phyloP scores from a whole-genome alignment of 768 basidiomycete species.

The Agaricus blazei region DNA sequence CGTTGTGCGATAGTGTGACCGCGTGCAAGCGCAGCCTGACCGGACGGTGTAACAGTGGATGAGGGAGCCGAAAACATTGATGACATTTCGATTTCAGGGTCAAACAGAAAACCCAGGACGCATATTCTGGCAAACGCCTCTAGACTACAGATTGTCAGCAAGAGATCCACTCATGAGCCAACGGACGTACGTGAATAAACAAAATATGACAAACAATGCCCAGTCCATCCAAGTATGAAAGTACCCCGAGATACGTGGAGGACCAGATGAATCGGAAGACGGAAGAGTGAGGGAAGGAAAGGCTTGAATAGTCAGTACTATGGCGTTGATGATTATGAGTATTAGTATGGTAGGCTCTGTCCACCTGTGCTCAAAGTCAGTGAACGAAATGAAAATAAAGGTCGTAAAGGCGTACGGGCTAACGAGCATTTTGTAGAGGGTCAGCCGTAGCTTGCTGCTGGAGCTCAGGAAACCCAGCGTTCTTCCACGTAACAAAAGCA shows the following conservation, averaged over 20 bases:
- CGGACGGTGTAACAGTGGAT: constrained; percentile 22
- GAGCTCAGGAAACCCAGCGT: constrained; percentile 77
- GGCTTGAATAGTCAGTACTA: constrained; percentile 79
- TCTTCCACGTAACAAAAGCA: constrained; percentile 62
- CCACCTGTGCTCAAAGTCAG: constrained; percentile 41
- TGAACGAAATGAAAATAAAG: constrained; percentile 5
- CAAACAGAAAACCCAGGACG: constrained; percentile 84
- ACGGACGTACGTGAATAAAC: constrained; percentile 73
- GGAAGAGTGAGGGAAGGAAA: constrained; percentile 54
- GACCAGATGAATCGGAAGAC: constrained; percentile 33
- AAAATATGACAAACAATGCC: constrained; percentile 77
- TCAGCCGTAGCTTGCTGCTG: constrained; percentile 54
- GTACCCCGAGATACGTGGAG: constrained; percentile 54
- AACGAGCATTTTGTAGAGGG: constrained; percentile 64
- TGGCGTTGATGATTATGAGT: constrained; percentile 79
- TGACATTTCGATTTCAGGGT: constrained; percentile 64
- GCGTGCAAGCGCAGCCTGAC: constrained; percentile 36
- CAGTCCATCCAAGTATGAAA: constrained; percentile 90
- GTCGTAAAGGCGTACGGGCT: constrained; percentile 51
- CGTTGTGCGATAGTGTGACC: constrained; percentile 42
- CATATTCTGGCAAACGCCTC: constrained; percentile 88
- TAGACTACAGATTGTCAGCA: constrained; percentile 40
- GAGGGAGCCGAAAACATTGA: constrained; percentile 21
- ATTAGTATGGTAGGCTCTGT: constrained; percentile 84
- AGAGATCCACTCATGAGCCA: neutral